A percentile compares a stretch with the other conserved stretches of the same genome.
Conservation (phyloP, 2,329 filamentous ascomycete species). For the Curvularia spicifera region DNA sequence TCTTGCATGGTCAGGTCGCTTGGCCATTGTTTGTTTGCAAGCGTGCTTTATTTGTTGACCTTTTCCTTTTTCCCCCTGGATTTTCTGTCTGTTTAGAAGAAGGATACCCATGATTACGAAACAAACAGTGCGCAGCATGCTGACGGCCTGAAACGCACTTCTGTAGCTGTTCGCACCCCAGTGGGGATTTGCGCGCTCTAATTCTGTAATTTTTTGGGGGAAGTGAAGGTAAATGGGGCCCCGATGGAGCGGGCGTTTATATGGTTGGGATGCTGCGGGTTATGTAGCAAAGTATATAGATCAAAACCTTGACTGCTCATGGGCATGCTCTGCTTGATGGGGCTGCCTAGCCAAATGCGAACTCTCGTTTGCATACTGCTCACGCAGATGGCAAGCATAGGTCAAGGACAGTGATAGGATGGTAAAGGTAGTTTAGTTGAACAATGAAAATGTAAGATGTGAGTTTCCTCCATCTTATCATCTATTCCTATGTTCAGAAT, state of each 20-base stretch:
- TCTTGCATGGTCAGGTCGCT: slow-evolving; percentile 5
- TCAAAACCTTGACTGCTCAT: not conserved
- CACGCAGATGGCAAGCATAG: not conserved
- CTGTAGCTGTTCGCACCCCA: not conserved
- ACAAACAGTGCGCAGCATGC: slow-evolving; percentile 1
- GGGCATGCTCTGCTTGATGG: not conserved
- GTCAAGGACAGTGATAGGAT: not conserved
- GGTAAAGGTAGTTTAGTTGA: not conserved
- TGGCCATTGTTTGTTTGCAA: slow-evolving; percentile 25
- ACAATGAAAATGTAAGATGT: not conserved
- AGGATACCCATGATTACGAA: slow-evolving; percentile 26
- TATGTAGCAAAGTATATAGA: not conserved
- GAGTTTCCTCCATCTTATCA: not conserved
- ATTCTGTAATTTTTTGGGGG: not conserved
- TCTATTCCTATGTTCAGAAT: not conserved
- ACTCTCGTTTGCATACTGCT: not conserved
- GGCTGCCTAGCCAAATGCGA: not conserved
- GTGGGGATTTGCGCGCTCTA: not conserved
- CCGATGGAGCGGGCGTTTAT: not conserved
- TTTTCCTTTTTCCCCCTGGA: not conserved
- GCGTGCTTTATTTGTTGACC: slow-evolving; percentile 14
- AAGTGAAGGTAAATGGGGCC: not conserved
- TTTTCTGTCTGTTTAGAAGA: slow-evolving; percentile 8
- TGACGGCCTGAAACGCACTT: slow-evolving; percentile 3
- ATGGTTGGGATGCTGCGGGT: not conserved